Base-by-base conservation (phyloP, 345 rosid species). In the Bretschneidera sinensis region DNA sequence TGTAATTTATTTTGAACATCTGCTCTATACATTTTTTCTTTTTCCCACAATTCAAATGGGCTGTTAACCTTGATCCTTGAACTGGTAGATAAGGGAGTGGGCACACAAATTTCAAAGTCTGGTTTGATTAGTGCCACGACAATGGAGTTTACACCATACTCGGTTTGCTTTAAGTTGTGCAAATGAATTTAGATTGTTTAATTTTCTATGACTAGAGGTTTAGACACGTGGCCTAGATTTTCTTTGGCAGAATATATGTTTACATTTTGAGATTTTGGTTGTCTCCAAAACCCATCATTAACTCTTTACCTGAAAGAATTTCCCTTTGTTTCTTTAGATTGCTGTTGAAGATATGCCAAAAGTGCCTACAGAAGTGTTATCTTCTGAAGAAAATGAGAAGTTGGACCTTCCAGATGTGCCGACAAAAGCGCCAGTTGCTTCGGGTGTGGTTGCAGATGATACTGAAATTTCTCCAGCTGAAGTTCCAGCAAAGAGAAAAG, bases 321-420 rank as follows among this genome's bases (percentile, higher is more conserved):
- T 50, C 51, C 63, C 54, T 18, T 16, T 51, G 9, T 58, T 50
- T 47, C 48, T 69, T 51, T 71, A 89, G 98, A 69, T 89, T 21
- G 57, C 72, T 15, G 48, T 76, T 71, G 83, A 92, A 76, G 96
- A 82, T 55, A 78, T 89, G 88, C 96, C 96, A 0, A 68, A 71
- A 66, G 98, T 85, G 76, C 96, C 94, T 54, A 51, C 69, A n/a
- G 47, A 72, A 48, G 70, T 52, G 57, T 60, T 48, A 16, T 67
- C 70, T 59, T 62, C 81, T 23, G 74, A 82, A 72, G 85, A 77
- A 53, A 58, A 62, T 0, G 84, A 83, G 62, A 62, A 53, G 45
- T 55, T 92, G 81, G 88, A 83, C 65, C 89, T 89, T 76, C 98
- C 96, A 31, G 82, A 83, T 65, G 91, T 86, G 31, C 98, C 95